These are phyloP conservation scores for Vigna nakashimae DNA, from an alignment of 306 rosid species.

Conservation along the genomic window DNA sequence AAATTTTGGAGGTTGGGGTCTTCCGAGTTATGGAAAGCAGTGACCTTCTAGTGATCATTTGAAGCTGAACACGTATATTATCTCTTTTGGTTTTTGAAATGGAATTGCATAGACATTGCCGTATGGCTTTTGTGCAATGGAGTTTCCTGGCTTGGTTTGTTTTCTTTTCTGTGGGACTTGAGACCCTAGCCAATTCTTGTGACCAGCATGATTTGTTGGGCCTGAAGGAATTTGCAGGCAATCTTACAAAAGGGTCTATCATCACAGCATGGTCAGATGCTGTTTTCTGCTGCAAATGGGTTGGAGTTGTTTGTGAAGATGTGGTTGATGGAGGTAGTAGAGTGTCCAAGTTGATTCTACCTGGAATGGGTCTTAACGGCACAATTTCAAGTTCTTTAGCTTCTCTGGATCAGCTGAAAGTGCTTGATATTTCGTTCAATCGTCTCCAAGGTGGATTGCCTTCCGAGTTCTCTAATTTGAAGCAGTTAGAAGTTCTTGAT, in stretches of 20 bases:
- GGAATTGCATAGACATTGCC: slow-evolving; percentile 39
- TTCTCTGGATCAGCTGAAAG: slow-evolving; percentile 49
- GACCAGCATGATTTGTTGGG: slow-evolving; percentile 57
- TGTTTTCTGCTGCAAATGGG: slow-evolving; percentile 66
- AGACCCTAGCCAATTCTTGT: slow-evolving; percentile 45
- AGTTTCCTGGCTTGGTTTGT: slow-evolving; percentile 53
- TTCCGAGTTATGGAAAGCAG: slow-evolving; percentile 37
- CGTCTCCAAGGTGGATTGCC: slow-evolving; percentile 63
- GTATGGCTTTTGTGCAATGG: slow-evolving; percentile 52
- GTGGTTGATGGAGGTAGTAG: slow-evolving; percentile 49
- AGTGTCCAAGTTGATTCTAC: slow-evolving; percentile 59
- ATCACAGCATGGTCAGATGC: slow-evolving; percentile 51
- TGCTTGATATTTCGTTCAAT: slow-evolving; percentile 64
- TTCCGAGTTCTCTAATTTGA: slow-evolving; percentile 55
- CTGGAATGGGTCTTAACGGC: slow-evolving; percentile 60
- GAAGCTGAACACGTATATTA: slow-evolving; percentile 35
- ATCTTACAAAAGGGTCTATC: slow-evolving; percentile 53
- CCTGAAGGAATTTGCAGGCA: slow-evolving; percentile 59
- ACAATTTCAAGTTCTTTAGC: slow-evolving; percentile 53
- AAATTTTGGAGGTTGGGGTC: slow-evolving; percentile 32
- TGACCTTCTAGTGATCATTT: slow-evolving; percentile 34
- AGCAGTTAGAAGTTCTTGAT: slow-evolving; percentile 59
- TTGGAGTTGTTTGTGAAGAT: slow-evolving; percentile 63
- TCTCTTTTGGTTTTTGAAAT: slow-evolving; percentile 46
- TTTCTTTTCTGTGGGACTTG: slow-evolving; percentile 48